Conservation (phyloP, 2,329 filamentous ascomycete genomes). For the Talaromyces verruculosus region DNA sequence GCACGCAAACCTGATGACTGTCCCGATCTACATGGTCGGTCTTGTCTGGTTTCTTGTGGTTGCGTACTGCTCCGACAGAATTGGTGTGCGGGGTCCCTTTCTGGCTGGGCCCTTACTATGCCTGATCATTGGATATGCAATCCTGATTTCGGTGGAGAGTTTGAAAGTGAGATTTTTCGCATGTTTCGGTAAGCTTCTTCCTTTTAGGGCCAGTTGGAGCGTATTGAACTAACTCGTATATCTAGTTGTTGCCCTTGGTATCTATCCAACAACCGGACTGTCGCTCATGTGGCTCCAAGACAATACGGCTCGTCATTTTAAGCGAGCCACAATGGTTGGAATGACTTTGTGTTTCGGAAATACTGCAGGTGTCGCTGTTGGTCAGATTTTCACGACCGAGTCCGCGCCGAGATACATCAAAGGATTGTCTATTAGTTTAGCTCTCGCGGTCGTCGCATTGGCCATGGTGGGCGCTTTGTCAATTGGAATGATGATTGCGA, state of each 20-base stretch:
- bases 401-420: conserved; percentile 15
- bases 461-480: conserved; percentile 16
- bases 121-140: conserved; percentile 18
- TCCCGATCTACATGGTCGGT: conserved; percentile 21
- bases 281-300: conserved; percentile 16
- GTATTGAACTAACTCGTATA: conserved; percentile 3
- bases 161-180: conserved; percentile 17
- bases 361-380: conserved; percentile 16
- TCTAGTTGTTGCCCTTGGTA: conserved; percentile 15
- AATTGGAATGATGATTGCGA: conserved; percentile 13
- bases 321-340: conserved; percentile 14
- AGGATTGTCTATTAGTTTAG: conserved; percentile 15
- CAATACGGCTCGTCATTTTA: conserved; percentile 15
- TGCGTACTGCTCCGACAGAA: conserved; percentile 17
- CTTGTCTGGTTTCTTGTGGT: conserved; percentile 17
- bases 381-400: conserved; percentile 17
- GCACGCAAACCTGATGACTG: conserved; percentile 20
- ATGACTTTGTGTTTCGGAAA: conserved; percentile 15
- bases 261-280: conserved; percentile 15
- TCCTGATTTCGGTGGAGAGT: conserved; percentile 14
- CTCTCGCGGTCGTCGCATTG: conserved; percentile 14
- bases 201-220: neutral
- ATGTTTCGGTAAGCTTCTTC: conserved; percentile 14
- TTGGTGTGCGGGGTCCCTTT: conserved; percentile 15
- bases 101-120: conserved; percentile 16